A percentile compares a stretch with the other conserved stretches of the same genome.
phyloP scores from a whole-genome alignment of 2,329 filamentous ascomycete species.

The Aureobasidium mangrovei region DNA sequence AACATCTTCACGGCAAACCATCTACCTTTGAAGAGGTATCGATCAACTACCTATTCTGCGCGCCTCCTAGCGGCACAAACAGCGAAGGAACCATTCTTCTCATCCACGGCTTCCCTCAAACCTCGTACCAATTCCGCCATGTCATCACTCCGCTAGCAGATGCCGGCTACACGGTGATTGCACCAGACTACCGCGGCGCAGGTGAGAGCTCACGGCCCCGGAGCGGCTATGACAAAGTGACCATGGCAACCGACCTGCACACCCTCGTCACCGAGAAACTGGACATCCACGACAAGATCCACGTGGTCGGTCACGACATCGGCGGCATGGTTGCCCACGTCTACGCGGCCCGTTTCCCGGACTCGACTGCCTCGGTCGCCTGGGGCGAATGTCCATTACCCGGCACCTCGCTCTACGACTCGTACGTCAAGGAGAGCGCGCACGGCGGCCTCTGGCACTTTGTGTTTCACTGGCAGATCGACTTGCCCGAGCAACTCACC shows the following conservation, averaged over 20 bases:
- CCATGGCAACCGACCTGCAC: conserved; percentile 34
- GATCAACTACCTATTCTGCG: conserved; percentile 23
- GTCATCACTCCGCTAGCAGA: conserved; percentile 30
- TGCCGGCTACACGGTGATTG: conserved; percentile 33
- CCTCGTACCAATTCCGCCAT: conserved; percentile 37
- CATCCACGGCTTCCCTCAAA: conserved; percentile 42
- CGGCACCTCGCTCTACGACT: conserved; percentile 26
- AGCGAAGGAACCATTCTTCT: conserved; percentile 33
- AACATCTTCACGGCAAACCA: conserved; percentile 14
- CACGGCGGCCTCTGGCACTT: conserved; percentile 33
- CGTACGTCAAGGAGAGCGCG: conserved; percentile 19
- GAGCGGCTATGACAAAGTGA: conserved; percentile 33
- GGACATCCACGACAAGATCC: conserved; percentile 30
- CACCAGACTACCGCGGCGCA: conserved; percentile 33
- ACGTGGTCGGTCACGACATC: conserved; percentile 41
- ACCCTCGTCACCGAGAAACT: conserved; percentile 25
- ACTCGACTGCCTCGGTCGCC: conserved; percentile 28
- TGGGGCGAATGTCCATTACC: conserved; percentile 39
- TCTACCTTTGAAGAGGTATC: conserved; percentile 15
- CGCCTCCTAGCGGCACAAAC: conserved; percentile 8
- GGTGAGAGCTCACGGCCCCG: conserved; percentile 30
- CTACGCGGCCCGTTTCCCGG: conserved; percentile 31
- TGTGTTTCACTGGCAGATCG: conserved; percentile 33
- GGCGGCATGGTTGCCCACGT: conserved; percentile 40
- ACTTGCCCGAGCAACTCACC: conserved; percentile 34